Percentiles rank a stretch among this genome's conserved stretches.
Conservation (phyloP, 495 filamentous ascomycete species). For the Hypoxylon intermedium region DNA sequence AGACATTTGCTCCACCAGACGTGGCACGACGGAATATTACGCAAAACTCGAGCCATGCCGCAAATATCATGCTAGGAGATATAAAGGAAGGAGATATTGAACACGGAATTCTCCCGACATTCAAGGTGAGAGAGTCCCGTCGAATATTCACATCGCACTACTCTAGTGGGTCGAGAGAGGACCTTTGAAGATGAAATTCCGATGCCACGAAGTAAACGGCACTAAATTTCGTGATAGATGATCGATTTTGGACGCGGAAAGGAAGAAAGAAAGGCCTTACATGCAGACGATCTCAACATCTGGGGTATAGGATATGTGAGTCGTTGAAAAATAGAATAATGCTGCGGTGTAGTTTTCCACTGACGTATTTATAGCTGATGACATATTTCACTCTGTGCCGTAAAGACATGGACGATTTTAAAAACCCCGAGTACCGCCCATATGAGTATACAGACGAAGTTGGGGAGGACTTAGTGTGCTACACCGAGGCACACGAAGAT, state of each 20-base stretch:
- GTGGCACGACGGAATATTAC: background rate
- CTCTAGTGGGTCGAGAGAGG: background rate
- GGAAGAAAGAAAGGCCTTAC: background rate
- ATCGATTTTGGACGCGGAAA: slow-evolving; percentile 35
- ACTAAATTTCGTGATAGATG: slow-evolving; percentile 7
- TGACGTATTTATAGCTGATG: too few species aligned
- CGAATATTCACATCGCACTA: too few species aligned
- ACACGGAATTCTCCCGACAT: slow-evolving; percentile 9
- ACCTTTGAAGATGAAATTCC: background rate
- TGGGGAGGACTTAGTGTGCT: background rate
- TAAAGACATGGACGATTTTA: too few species aligned
- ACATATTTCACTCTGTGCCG: too few species aligned
- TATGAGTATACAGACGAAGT: too few species aligned
- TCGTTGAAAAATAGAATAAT: background rate
- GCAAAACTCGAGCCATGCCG: slow-evolving; percentile 26
- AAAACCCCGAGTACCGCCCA: too few species aligned
- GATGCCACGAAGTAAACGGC: too few species aligned
- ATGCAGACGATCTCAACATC: background rate
- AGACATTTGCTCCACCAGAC: too few species aligned
- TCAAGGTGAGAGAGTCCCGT: slow-evolving; percentile 21
- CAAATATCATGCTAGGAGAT: background rate
- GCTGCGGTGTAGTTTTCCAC: too few species aligned
- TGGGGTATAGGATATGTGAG: background rate
- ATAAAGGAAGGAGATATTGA: slow-evolving; percentile 2
- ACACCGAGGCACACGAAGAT: background rate